Percentiles rank a stretch among this genome's conserved stretches.
These are phyloP conservation scores for Pseudocohnilembus persalinus DNA, from an alignment of 169 alveolate species.

Conservation along the genomic window DNA sequence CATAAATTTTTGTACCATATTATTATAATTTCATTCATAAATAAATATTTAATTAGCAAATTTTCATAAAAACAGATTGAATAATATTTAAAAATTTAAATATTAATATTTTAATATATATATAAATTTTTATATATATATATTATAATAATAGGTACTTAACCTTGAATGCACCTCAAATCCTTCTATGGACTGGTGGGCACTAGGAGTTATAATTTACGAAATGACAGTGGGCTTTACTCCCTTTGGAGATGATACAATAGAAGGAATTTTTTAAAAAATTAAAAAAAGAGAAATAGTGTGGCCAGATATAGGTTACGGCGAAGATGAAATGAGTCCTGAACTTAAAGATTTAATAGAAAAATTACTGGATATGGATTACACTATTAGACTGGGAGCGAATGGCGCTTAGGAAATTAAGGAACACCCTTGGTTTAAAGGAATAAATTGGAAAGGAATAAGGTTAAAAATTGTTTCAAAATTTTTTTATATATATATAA, in stretches of 20 bases:
- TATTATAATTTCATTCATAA: no score
- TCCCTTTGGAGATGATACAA: slow-evolving; percentile 62
- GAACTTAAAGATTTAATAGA: slow-evolving; percentile 33
- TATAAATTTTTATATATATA: no score
- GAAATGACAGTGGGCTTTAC: slow-evolving; percentile 70
- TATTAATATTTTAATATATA: no score
- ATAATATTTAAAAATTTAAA: no score
- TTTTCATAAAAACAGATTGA: no score
- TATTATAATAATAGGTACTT: slow-evolving; percentile 7
- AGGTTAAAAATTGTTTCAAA: background rate
- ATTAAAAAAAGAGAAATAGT: slow-evolving; percentile 42
- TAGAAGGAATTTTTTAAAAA: slow-evolving; percentile 49
- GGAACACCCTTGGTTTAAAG: background rate
- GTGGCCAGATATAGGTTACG: slow-evolving; percentile 32
- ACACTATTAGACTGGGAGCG: slow-evolving; percentile 44
- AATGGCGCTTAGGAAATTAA: slow-evolving; percentile 55
- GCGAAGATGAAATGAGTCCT: slow-evolving; percentile 9
- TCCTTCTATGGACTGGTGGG: slow-evolving; percentile 73
- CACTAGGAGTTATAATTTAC: slow-evolving; percentile 70
- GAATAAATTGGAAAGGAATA: background rate
- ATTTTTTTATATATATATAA: no score
- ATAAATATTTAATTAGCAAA: no score
- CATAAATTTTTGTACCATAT: no score
- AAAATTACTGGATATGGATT: slow-evolving; percentile 21
- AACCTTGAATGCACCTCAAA: slow-evolving; percentile 58